Evolutionary conservation across 2,329 filamentous ascomycete genomes (phyloP).

Genomic region (Elsinoe batatas): DNA sequence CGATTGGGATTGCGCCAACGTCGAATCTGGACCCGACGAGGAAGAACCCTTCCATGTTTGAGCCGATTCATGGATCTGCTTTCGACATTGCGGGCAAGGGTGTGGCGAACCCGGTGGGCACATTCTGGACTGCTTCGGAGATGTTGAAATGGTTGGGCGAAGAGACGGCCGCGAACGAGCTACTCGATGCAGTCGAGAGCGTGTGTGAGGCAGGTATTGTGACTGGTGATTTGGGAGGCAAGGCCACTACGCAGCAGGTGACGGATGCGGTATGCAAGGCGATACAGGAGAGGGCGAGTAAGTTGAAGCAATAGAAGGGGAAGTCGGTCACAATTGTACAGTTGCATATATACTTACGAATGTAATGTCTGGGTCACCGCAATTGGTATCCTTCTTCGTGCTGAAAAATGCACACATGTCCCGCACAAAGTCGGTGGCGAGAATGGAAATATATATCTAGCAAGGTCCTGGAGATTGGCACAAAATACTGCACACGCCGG

Average conservation of each 20-base stretch:
- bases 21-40: conserved; percentile 58
- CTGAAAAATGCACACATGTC: no score
- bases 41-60: conserved; percentile 51
- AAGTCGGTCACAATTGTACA: neutral
- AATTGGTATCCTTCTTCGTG: no score
- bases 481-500: no score
- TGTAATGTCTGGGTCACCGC: no score
- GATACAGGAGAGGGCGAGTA: conserved; percentile 20
- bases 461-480: no score
- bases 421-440: no score
- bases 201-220: conserved; percentile 44
- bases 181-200: conserved; percentile 45
- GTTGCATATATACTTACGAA: no score
- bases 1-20: conserved; percentile 62
- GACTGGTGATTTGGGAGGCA: conserved; percentile 46
- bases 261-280: conserved; percentile 35
- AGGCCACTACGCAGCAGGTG: conserved; percentile 32
- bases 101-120: conserved; percentile 48
- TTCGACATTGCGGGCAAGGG: conserved; percentile 51
- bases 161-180: conserved; percentile 38
- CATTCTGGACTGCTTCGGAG: conserved; percentile 50
- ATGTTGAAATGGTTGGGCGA: conserved; percentile 51
- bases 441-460: no score
- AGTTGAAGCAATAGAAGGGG: neutral
- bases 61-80: conserved; percentile 51